These are phyloP conservation scores for Wickerhamiella parazyma DNA, from an alignment of 805 yeast species.

Conservation along the genomic window DNA sequence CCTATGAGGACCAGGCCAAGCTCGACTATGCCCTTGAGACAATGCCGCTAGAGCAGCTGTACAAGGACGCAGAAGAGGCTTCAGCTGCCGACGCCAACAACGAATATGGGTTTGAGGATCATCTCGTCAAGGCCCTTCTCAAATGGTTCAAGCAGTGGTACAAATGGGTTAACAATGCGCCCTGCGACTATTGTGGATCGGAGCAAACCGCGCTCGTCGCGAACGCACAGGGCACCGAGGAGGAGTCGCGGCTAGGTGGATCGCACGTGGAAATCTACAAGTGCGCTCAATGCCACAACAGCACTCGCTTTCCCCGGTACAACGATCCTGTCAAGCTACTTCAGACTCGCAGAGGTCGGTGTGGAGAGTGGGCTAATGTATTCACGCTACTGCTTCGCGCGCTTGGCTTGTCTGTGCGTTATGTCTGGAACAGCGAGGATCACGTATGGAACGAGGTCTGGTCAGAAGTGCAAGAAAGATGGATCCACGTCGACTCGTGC, in stretches of 20 bases:
- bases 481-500: slow-evolving; percentile 83
- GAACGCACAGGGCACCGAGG: slow-evolving; percentile 30
- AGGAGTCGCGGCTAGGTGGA: slow-evolving; percentile 40
- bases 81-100: slow-evolving; percentile 21
- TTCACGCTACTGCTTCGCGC: slow-evolving; percentile 59
- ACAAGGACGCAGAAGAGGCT: slow-evolving; percentile 43
- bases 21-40: slow-evolving; percentile 48
- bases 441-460: slow-evolving; percentile 92
- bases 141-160: slow-evolving; percentile 70
- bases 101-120: slow-evolving; percentile 38
- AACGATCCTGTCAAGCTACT: slow-evolving; percentile 52
- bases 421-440: slow-evolving; percentile 80
- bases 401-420: slow-evolving; percentile 50
- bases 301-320: slow-evolving; percentile 60
- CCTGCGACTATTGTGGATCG: slow-evolving; percentile 42
- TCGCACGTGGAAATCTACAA: slow-evolving; percentile 47
- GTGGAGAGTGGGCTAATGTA: slow-evolving; percentile 93
- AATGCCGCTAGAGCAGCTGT: slow-evolving; percentile 47
- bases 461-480: slow-evolving; percentile 42
- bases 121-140: slow-evolving; percentile 42
- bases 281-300: slow-evolving; percentile 39
- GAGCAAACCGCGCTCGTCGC: slow-evolving; percentile 31
- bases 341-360: slow-evolving; percentile 56
- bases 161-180: slow-evolving; percentile 65
- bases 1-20: slow-evolving; percentile 32